These are phyloP conservation scores for Podospora didyma DNA, from an alignment of 495 filamentous ascomycete genomes.

Conservation along the genomic window DNA sequence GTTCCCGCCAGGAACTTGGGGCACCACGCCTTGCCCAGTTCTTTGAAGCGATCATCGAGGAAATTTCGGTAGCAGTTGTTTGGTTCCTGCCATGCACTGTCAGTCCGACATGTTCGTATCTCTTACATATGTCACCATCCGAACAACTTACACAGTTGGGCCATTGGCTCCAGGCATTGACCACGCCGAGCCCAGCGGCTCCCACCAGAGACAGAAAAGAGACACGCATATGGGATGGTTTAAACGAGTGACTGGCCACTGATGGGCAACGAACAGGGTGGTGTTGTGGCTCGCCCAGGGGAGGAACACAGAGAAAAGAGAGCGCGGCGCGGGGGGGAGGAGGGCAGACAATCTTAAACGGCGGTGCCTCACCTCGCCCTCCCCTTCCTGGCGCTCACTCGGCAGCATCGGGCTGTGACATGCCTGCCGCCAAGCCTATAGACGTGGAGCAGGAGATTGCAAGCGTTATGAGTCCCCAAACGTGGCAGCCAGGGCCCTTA, in stretches of 20 bases:
- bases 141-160: slow-evolving; percentile 28
- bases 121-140: background rate
- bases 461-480: no score
- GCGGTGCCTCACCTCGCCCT: no score
- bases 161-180: slow-evolving; percentile 7
- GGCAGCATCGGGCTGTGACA: no score
- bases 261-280: no score
- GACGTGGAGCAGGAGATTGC: no score
- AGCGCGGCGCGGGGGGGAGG: no score
- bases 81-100: slow-evolving; percentile 15
- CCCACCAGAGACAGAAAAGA: slow-evolving; percentile 13
- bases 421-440: no score
- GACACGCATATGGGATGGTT: slow-evolving; percentile 13
- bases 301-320: no score
- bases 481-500: no score
- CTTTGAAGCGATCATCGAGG: slow-evolving; percentile 19
- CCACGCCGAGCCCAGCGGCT: slow-evolving; percentile 19
- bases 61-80: slow-evolving; percentile 34
- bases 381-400: no score
- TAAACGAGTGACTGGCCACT: background rate
- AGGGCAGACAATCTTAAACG: no score
- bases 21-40: slow-evolving; percentile 22
- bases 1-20: slow-evolving; percentile 21
- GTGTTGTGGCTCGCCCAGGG: no score
- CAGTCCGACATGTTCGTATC: background rate